Percentiles rank a stretch among this genome's conserved stretches.
These are phyloP conservation scores for Penicillium sp. DNA, from an alignment of 2,329 filamentous ascomycete genomes.

Conservation along the genomic window DNA sequence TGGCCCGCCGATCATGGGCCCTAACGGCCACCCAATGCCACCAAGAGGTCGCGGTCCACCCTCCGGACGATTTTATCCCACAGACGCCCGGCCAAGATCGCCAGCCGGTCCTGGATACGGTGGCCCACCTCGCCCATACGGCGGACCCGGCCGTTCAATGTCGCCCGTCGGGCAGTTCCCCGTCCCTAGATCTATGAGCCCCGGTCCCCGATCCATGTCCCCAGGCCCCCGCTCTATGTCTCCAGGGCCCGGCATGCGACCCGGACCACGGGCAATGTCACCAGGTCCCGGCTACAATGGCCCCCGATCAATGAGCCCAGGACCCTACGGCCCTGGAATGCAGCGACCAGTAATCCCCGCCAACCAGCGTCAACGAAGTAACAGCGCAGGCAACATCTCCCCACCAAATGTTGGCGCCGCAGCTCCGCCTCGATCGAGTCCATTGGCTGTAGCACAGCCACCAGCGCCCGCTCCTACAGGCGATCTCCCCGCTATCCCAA, in stretches of 20 bases:
- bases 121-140: slow-evolving; percentile 29
- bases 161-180: slow-evolving; percentile 35
- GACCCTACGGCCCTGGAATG: slow-evolving; percentile 44
- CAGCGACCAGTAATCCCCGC: slow-evolving; percentile 42
- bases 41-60: slow-evolving; percentile 22
- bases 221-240: slow-evolving; percentile 6
- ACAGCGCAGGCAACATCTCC: slow-evolving; percentile 41
- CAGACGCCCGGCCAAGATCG: slow-evolving; percentile 45
- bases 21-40: slow-evolving; percentile 29
- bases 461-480: slow-evolving; percentile 37
- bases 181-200: slow-evolving; percentile 38
- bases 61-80: slow-evolving; percentile 37
- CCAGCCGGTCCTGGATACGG: slow-evolving; percentile 38
- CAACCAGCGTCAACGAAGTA: slow-evolving; percentile 43
- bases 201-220: slow-evolving; percentile 31
- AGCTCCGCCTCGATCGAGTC: slow-evolving; percentile 27
- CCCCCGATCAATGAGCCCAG: slow-evolving; percentile 42
- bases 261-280: slow-evolving; percentile 23
- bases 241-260: slow-evolving; percentile 38
- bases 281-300: slow-evolving; percentile 36
- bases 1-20: slow-evolving; percentile 36
- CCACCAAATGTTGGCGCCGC: slow-evolving; percentile 20
- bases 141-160: slow-evolving; percentile 24
- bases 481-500: slow-evolving; percentile 45
- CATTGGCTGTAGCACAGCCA: slow-evolving; percentile 22